Evolutionary conservation across 768 basidiomycete genomes (phyloP).

Genomic region (Mycena olivaceomarginata): DNA sequence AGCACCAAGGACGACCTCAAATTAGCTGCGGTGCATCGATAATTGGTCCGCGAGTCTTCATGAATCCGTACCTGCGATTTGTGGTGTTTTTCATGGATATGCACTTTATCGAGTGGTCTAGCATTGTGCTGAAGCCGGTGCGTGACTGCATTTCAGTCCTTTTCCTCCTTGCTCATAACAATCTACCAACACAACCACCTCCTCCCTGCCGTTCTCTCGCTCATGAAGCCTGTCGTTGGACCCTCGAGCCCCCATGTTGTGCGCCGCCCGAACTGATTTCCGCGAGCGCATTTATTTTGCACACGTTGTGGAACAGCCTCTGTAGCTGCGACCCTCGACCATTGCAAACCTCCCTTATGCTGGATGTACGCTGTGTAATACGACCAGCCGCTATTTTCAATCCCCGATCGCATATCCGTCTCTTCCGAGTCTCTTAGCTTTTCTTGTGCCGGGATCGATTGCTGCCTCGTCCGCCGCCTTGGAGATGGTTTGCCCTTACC

Average conservation of each 20-base stretch:
- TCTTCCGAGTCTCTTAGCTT: neutral
- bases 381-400: neutral
- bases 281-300: neutral
- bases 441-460: too few species aligned
- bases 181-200: neutral
- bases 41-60: neutral
- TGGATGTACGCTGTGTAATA: slow-evolving; percentile 3
- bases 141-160: neutral
- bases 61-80: neutral
- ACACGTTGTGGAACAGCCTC: neutral
- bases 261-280: neutral
- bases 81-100: neutral
- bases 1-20: neutral
- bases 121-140: neutral
- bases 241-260: neutral
- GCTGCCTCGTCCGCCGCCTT: too few species aligned
- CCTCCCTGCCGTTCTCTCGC: neutral
- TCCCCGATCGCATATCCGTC: neutral
- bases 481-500: too few species aligned
- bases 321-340: neutral
- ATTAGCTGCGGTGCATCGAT: neutral
- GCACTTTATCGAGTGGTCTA: neutral
- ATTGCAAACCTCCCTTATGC: slow-evolving; percentile 2
- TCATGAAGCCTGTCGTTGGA: neutral
- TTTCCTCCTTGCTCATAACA: neutral